Evolutionary conservation across 2,329 filamentous ascomycete species (phyloP), one percentile per base, ranked within the genome.

Genomic region (Fusarium acutatum): DNA sequence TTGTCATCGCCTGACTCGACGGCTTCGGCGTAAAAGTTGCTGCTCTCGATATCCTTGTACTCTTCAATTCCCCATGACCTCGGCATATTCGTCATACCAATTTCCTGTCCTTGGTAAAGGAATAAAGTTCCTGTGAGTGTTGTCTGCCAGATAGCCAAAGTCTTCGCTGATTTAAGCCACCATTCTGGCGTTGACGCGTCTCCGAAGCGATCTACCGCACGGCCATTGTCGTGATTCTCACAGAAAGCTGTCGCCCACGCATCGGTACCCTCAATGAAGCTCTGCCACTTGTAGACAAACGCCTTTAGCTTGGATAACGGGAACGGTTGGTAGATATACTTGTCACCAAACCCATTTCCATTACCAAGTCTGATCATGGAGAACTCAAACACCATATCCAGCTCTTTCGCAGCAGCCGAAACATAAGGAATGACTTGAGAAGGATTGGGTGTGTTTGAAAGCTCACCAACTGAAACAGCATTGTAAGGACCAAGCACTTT

Each of bases 211-310:
- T 86, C 88, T 0, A 92, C 83, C 0, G 86, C 86, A 1, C 90
- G 84, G 0, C 87, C 87, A 41, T 90, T 88, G 74, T 92, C 90
- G 76, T 92, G 90, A 71, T 92, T 92, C 74, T 92, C 90, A 57
- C 87, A 84, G 73, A 91, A 92, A 0, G 87, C 86, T 0, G 89
- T 90, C 0, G 88, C 87, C 89, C 89, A 91, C 0, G 84, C 85
- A 53, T 88, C 86, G 5, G 82, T 86, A 15, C 83, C 84, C 56
- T 84, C 80, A 40, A 86, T 84, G 46, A 88, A 84, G 3, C 80
- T 82, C 77, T 89, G 88, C 83, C 86, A 88, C 47, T 82, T 86
- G 14, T 80, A 72, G 0, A 87, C 81, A 15, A 86, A 77, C 6
- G 70, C 69, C 72, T 88, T 87, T 46, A 89, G 76, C 11, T 83